Percentiles rank a stretch among this genome's conserved stretches.
Evolutionary conservation across 2,329 filamentous ascomycete genomes (phyloP).

Genomic region (Achaetomium macrosporum): DNA sequence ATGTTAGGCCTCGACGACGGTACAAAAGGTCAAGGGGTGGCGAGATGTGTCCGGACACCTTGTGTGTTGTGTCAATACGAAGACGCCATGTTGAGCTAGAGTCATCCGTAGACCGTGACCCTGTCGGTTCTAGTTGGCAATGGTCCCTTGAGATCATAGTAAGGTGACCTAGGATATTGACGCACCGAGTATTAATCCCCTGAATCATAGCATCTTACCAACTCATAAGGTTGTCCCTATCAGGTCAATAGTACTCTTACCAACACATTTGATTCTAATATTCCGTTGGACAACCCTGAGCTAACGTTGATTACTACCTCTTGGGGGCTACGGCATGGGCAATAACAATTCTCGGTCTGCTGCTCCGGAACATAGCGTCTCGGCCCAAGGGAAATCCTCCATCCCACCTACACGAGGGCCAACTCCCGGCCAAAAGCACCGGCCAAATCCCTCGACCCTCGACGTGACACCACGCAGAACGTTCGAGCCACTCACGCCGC

Average conservation of each 20-base stretch:
- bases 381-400: background rate
- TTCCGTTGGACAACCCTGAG: too few relatives aligned
- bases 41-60: background rate
- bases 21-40: background rate
- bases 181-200: too few relatives aligned
- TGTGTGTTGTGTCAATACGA: conserved; percentile 7
- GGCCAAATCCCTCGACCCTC: background rate
- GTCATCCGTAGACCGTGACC: background rate
- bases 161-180: too few relatives aligned
- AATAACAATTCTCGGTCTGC: background rate
- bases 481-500: background rate
- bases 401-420: background rate
- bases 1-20: background rate
- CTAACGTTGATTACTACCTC: too few relatives aligned
- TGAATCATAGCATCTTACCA: too few relatives aligned
- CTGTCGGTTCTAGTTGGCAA: background rate
- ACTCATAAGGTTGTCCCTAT: too few relatives aligned
- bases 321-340: background rate
- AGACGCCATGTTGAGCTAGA: background rate
- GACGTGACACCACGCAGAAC: background rate
- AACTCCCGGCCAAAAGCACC: background rate
- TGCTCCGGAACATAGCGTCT: background rate
- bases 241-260: too few relatives aligned
- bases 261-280: too few relatives aligned
- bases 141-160: background rate